phyloP scores from a whole-genome alignment of 495 filamentous ascomycete genomes.

The Schizothecium vesticola region DNA sequence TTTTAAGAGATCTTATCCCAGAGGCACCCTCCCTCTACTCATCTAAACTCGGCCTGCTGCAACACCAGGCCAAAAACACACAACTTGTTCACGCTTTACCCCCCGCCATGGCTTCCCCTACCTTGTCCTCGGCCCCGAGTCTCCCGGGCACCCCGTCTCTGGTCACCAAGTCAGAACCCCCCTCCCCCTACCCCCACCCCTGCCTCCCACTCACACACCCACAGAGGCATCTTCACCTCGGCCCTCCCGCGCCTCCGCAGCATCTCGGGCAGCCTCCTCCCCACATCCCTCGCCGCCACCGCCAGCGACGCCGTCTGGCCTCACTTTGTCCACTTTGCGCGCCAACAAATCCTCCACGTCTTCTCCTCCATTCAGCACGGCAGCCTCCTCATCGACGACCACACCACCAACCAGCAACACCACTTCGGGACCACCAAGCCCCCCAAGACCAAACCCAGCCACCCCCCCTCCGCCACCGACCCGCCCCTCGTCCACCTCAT shows the following conservation, averaged over 20 bases:
- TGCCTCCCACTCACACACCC: neutral
- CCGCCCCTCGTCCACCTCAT: constrained; percentile 40
- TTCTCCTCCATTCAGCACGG: constrained; percentile 40
- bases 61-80: too few relatives aligned
- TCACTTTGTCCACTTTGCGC: constrained; percentile 38
- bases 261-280: neutral
- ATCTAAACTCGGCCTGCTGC: neutral
- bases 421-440: constrained; percentile 15
- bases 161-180: neutral
- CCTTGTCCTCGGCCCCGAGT: neutral
- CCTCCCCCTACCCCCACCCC: too few relatives aligned
- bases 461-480: constrained; percentile 17
- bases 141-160: neutral
- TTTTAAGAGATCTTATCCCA: too few relatives aligned
- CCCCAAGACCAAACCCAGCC: constrained; percentile 14
- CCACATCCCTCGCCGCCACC: constrained; percentile 18
- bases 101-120: neutral
- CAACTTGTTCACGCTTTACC: too few relatives aligned
- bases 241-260: neutral
- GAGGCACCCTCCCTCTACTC: too few relatives aligned
- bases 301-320: constrained; percentile 30
- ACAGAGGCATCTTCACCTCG: neutral
- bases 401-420: constrained; percentile 25
- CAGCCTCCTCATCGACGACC: constrained; percentile 38
- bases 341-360: constrained; percentile 34